phyloP scores from a whole-genome alignment of 768 basidiomycete species.

The Lactarius psammicola region DNA sequence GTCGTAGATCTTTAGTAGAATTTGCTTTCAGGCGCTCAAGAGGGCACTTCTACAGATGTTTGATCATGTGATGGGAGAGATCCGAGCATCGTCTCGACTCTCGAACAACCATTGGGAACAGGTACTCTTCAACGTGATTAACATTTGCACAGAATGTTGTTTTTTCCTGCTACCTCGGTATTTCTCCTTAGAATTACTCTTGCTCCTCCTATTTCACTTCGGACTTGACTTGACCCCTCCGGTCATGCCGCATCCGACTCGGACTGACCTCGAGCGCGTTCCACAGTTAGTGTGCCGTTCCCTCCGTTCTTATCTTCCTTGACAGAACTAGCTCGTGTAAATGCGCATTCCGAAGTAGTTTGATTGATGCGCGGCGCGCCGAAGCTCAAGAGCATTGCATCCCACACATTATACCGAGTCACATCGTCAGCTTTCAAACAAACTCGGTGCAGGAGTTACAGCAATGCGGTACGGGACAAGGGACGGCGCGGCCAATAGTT shows the following conservation, averaged over 20 bases:
- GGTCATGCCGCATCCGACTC: neutral
- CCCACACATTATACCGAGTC: too few species aligned
- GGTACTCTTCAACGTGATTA: too few species aligned
- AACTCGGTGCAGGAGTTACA: neutral
- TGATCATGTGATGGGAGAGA: neutral
- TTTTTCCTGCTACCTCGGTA: neutral
- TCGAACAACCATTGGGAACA: neutral
- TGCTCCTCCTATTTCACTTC: neutral
- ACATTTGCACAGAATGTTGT: neutral
- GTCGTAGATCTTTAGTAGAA: too few species aligned
- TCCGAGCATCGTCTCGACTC: neutral
- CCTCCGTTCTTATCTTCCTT: neutral
- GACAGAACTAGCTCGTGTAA: neutral
- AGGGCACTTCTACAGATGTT: neutral
- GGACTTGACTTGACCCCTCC: neutral
- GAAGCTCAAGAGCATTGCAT: neutral
- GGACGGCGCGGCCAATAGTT: neutral
- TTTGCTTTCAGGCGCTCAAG: too few species aligned
- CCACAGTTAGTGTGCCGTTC: neutral
- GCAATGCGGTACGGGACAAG: neutral
- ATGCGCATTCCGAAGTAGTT: neutral
- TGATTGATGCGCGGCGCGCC: neutral
- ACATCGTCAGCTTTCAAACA: neutral
- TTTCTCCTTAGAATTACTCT: neutral
- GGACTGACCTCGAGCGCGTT: neutral